phyloP scores from a whole-genome alignment of 495 filamentous ascomycete species.

The Cercophora samala region DNA sequence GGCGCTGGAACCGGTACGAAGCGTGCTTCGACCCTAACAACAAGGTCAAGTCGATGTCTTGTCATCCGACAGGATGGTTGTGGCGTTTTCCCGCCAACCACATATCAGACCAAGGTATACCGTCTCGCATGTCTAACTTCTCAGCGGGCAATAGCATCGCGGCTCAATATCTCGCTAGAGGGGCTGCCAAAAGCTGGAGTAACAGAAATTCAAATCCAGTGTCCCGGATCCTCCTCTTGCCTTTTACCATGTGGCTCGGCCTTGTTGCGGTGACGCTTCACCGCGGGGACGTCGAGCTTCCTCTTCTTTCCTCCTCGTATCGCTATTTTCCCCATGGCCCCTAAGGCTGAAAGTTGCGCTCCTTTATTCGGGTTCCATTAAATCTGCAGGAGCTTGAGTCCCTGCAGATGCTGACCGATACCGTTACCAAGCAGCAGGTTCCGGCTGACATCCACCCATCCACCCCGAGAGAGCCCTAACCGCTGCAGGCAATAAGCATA shows the following conservation, averaged over 20 bases:
- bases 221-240: neutral
- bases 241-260: neutral
- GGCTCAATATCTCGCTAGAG: neutral
- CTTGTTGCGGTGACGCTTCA: neutral
- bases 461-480: constrained; percentile 1
- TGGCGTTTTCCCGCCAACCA: constrained; percentile 2
- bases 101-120: neutral
- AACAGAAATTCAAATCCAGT: neutral
- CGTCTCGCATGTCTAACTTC: neutral
- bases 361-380: neutral
- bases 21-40: too few relatives aligned
- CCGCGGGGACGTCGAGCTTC: neutral
- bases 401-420: constrained; percentile 12
- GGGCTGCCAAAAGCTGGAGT: neutral
- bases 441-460: neutral
- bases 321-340: neutral
- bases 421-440: constrained; percentile 12
- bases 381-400: neutral
- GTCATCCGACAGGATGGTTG: constrained; percentile 4
- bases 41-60: neutral
- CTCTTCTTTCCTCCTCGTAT: neutral
- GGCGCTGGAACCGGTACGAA: neutral
- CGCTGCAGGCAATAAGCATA: constrained; percentile 5
- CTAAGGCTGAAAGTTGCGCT: neutral
- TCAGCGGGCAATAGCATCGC: neutral